Percentiles rank a stretch among this genome's conserved stretches.
These are phyloP conservation scores for Fistulinella prunicolor DNA, from an alignment of 768 basidiomycete species.

Conservation along the genomic window DNA sequence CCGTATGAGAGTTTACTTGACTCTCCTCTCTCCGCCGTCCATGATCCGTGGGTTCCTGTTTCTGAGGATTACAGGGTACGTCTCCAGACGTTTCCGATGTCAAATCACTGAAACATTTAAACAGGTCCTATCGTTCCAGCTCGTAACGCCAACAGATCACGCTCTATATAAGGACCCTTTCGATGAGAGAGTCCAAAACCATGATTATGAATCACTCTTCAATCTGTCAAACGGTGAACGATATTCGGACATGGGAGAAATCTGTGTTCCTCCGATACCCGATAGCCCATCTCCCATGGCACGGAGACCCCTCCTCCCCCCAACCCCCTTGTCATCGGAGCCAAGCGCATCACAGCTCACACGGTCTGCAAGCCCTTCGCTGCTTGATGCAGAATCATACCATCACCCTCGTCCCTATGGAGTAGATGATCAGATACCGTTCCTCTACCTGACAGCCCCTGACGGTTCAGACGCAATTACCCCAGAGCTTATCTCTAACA, in stretches of 20 bases:
- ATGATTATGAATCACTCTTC: constrained; percentile 6
- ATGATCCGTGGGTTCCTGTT: constrained; percentile 21
- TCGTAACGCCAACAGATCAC: constrained; percentile 19
- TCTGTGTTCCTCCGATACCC: constrained; percentile 34
- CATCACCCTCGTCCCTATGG: constrained; percentile 38
- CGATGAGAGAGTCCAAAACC: neutral
- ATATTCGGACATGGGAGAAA: constrained; percentile 1
- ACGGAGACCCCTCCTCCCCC: neutral
- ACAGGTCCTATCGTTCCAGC: constrained; percentile 17
- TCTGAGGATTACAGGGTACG: constrained; percentile 18
- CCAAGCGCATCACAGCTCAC: neutral
- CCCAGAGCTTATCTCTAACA: constrained; percentile 29
- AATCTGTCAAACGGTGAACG: constrained; percentile 8
- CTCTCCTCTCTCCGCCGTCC: constrained; percentile 11
- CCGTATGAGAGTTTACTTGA: neutral
- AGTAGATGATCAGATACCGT: constrained; percentile 38
- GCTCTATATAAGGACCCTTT: constrained; percentile 7
- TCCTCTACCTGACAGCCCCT: constrained; percentile 36
- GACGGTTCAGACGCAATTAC: constrained; percentile 28
- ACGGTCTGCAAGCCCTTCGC: neutral
- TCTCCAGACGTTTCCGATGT: neutral
- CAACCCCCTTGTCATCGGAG: neutral
- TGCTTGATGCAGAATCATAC: neutral
- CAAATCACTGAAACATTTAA: constrained; percentile 7
- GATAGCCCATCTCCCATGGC: constrained; percentile 24